Percentiles rank a stretch among this genome's conserved stretches.
phyloP scores from a whole-genome alignment of 495 filamentous ascomycete species.

The Immersiella caudata region DNA sequence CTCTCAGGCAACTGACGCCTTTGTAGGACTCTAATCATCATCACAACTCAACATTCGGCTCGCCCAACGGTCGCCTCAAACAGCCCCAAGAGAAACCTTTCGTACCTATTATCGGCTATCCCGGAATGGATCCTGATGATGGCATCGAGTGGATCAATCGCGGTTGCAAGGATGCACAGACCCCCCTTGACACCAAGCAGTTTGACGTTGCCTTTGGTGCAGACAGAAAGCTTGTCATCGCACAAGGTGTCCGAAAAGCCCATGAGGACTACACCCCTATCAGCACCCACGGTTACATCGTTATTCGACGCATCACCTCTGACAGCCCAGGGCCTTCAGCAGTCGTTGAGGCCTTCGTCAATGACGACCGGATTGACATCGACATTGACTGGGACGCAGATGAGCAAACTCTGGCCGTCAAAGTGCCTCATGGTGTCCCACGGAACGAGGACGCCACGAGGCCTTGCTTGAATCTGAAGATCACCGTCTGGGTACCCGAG shows the following conservation, averaged over 20 bases:
- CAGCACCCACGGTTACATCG: conserved; percentile 41
- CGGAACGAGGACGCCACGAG: conserved; percentile 23
- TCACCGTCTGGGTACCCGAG: conserved; percentile 48
- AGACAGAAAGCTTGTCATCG: conserved; percentile 36
- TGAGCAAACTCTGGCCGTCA: conserved; percentile 37
- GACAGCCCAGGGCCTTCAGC: conserved; percentile 32
- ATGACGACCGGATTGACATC: conserved; percentile 40
- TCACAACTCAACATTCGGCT: neutral
- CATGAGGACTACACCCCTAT: conserved; percentile 17
- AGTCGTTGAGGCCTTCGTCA: conserved; percentile 43
- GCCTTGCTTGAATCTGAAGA: conserved; percentile 45
- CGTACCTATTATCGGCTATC: neutral
- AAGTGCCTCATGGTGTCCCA: conserved; percentile 36
- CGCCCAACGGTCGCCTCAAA: too few relatives aligned
- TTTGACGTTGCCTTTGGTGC: conserved; percentile 37
- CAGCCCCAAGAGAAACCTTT: neutral
- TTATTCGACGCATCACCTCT: conserved; percentile 38
- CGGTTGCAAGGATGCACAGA: conserved; percentile 34
- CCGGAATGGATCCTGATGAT: neutral
- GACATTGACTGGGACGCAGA: conserved; percentile 33
- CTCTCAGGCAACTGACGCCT: neutral
- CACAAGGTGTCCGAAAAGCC: conserved; percentile 27
- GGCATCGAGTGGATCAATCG: conserved; percentile 21
- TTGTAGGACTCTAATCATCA: neutral
- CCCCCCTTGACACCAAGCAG: conserved; percentile 35